phyloP scores from a whole-genome alignment of 495 filamentous ascomycete genomes.

The Hypoxylon perforatum region DNA sequence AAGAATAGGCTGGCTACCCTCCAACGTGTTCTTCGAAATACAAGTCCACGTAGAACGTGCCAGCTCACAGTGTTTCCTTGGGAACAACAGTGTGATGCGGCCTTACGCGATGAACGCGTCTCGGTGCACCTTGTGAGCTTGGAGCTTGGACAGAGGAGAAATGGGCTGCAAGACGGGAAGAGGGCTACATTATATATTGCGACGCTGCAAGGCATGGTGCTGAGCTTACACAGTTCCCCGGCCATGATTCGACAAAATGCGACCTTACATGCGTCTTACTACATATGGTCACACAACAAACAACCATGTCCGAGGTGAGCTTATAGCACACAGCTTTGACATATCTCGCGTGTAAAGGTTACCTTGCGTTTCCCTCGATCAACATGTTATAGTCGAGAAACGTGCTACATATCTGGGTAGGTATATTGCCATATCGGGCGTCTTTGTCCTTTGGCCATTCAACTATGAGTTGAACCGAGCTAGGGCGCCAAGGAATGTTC shows the following conservation, averaged over 20 bases:
- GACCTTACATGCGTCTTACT: conserved; percentile 14
- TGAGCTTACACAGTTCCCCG: conserved; percentile 8
- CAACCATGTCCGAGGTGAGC: neutral
- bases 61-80: neutral
- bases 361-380: neutral
- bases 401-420: neutral
- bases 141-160: neutral
- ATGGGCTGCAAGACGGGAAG: conserved; percentile 4
- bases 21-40: conserved; percentile 27
- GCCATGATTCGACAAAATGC: conserved; percentile 5
- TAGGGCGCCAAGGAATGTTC: too few relatives aligned
- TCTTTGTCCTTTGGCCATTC: neutral
- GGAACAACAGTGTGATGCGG: conserved; percentile 1
- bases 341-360: neutral
- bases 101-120: conserved; percentile 25
- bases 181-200: conserved; percentile 23
- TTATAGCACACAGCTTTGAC: neutral
- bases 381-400: neutral
- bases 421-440: neutral
- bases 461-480: too few relatives aligned
- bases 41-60: conserved; percentile 24
- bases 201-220: conserved; percentile 27
- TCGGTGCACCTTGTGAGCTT: neutral
- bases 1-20: neutral
- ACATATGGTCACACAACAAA: conserved; percentile 2